Conservation (phyloP, 139 green algal genomes). For the Astrephomene gubernaculifera region DNA sequence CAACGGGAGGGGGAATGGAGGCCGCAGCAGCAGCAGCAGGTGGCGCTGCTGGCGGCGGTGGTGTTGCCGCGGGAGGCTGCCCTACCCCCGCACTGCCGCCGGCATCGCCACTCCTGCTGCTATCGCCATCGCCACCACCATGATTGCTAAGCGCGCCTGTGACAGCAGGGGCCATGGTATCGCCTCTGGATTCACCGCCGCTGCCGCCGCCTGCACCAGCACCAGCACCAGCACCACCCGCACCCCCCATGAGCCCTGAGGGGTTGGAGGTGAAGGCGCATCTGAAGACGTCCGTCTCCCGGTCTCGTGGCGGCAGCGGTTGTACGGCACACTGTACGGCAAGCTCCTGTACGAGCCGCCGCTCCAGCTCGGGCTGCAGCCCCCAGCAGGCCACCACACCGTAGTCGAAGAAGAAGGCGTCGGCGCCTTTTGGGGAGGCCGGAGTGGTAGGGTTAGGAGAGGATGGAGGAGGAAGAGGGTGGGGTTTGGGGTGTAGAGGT, state of each 20-base stretch:
- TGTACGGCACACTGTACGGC: constrained; percentile 3
- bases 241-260: too few relatives aligned
- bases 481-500: too few relatives aligned
- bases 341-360: neutral
- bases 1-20: too few relatives aligned
- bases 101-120: neutral
- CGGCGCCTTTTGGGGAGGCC: neutral
- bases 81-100: neutral
- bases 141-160: too few relatives aligned
- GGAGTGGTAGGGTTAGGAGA: neutral
- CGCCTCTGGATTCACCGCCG: too few relatives aligned
- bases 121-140: too few relatives aligned
- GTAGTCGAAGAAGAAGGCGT: constrained; percentile 78
- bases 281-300: constrained; percentile 22
- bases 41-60: neutral
- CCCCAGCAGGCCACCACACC: constrained; percentile 78
- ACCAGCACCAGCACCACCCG: too few relatives aligned
- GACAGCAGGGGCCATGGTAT: too few relatives aligned
- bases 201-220: too few relatives aligned
- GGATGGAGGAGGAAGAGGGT: too few relatives aligned
- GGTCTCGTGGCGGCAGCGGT: neutral
- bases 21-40: neutral
- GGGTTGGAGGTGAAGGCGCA: constrained; percentile 17
- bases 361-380: constrained; percentile 60
- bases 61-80: neutral